These are phyloP conservation scores for Ophiocordyceps camponoti-saundersi DNA, from an alignment of 2,329 filamentous ascomycete species.

Conservation along the genomic window DNA sequence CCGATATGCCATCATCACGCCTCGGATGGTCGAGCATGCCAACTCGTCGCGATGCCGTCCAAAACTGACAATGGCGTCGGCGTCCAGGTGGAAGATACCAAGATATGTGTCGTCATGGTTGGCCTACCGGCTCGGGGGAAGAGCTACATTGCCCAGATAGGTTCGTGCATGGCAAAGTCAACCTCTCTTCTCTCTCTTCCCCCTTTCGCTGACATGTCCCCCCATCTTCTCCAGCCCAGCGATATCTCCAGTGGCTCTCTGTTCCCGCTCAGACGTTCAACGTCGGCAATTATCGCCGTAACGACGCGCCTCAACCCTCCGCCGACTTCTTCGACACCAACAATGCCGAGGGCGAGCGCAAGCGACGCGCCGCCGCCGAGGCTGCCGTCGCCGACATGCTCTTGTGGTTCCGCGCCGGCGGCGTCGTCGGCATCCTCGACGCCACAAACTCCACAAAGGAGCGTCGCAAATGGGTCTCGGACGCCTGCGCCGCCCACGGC, in stretches of 20 bases:
- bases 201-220: background rate
- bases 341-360: constrained; percentile 79
- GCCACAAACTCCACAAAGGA: constrained; percentile 92
- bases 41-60: constrained; percentile 21
- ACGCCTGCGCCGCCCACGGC: constrained; percentile 55
- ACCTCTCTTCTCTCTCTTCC: too few species aligned
- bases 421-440: constrained; percentile 84
- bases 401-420: constrained; percentile 68
- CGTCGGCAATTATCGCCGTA: constrained; percentile 86
- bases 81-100: constrained; percentile 84
- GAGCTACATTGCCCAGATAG: constrained; percentile 94
- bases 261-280: constrained; percentile 93
- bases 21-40: background rate
- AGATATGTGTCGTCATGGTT: constrained; percentile 98
- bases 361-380: constrained; percentile 75
- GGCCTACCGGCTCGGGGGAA: constrained; percentile 90
- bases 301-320: constrained; percentile 73
- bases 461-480: constrained; percentile 78
- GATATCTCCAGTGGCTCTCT: constrained; percentile 93
- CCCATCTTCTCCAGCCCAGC: constrained; percentile 53
- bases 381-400: constrained; percentile 89
- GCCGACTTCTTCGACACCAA: constrained; percentile 91
- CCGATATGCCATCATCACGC: constrained; percentile 2
- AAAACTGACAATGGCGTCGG: constrained; percentile 45
- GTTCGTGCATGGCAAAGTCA: constrained; percentile 41